Base-by-base conservation (phyloP, 2,329 filamentous ascomycete genomes). In the Fusarium avenaceum region DNA sequence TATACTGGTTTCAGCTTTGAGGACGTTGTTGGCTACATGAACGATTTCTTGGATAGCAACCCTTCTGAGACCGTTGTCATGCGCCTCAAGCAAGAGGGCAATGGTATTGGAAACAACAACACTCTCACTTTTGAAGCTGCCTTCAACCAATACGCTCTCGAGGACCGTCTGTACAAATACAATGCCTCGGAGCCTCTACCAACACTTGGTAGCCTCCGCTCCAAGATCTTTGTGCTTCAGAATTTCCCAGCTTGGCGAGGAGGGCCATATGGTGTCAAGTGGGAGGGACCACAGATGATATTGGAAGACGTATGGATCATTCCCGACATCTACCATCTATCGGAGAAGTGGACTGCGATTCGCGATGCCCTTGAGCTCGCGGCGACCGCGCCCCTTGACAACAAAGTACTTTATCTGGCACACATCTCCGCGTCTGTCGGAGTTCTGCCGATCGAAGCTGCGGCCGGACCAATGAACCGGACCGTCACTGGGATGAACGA, bases 231-330 rank as follows among this genome's bases (percentile, higher is more conserved):
- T 52, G 71, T 86, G 4, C 77, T 86, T 19, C 82, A 85, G 61
- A 80, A 86, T 63, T 85, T 85, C 70, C 74, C 76, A 26, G 71
- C 75, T 19, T 39, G 14, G 30, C 43, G 45, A 66, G 19, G n/a
- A 60, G 69, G 67, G 8, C 70, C 76, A 9, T 84, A 83, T 68
- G 84, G 84, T 54, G 65, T 84, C 44, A 73, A 75, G 33, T 86
- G 83, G 84, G 76, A 79, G 33, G 81, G 81, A 10, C 60, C 72
- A 4, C 80, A 81, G 64, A 82, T 85, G 77, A 64, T 72, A 3
- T 78, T 86, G 42, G 82, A 85, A 71, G 84, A 85, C 72, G 66
- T 77, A 33, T 85, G 81, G 80, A 77, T 81, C 66, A 79, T 85
- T 47, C 76, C 78, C 1, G 78, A 81, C 67, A 69, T 82, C 7